Evolutionary conservation across 73 alveolate species (phyloP).

Genomic region (Paramecium primaurelia): DNA sequence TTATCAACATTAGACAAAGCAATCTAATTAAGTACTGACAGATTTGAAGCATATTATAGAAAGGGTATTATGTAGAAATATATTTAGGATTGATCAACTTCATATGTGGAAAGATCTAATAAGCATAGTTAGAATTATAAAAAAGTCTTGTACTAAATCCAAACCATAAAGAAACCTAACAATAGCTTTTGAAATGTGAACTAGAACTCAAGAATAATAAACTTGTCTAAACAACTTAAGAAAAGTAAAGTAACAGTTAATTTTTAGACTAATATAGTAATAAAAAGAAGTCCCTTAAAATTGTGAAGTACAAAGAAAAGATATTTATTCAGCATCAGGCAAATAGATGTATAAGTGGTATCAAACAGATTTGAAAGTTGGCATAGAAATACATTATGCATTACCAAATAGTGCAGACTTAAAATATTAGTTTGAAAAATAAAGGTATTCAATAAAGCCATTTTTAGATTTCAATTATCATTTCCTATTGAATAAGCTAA

Average conservation of each 20-base stretch:
- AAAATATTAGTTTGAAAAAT: slow-evolving; percentile 42
- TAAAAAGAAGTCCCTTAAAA: not conserved
- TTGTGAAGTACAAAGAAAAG: not conserved
- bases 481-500: slow-evolving; percentile 41
- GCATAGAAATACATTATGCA: slow-evolving; percentile 57
- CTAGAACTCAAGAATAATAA: not conserved
- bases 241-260: not conserved
- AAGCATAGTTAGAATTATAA: not conserved
- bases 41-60: slow-evolving; percentile 36
- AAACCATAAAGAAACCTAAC: not conserved
- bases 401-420: slow-evolving; percentile 35
- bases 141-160: not conserved
- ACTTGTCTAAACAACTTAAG: not conserved
- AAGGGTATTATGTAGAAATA: not conserved
- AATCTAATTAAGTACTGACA: not conserved
- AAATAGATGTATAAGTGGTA: slow-evolving; percentile 56
- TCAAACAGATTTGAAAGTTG: slow-evolving; percentile 39
- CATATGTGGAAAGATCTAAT: not conserved
- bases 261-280: slow-evolving; percentile 9
- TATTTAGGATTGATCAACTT: slow-evolving; percentile 21
- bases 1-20: not conserved
- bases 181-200: not conserved
- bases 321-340: slow-evolving; percentile 40
- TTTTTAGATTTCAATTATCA: not conserved
- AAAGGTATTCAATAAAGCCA: not conserved